These are phyloP conservation scores for Tympanopsis confertula DNA, from an alignment of 2,329 filamentous ascomycete genomes.

Conservation along the genomic window DNA sequence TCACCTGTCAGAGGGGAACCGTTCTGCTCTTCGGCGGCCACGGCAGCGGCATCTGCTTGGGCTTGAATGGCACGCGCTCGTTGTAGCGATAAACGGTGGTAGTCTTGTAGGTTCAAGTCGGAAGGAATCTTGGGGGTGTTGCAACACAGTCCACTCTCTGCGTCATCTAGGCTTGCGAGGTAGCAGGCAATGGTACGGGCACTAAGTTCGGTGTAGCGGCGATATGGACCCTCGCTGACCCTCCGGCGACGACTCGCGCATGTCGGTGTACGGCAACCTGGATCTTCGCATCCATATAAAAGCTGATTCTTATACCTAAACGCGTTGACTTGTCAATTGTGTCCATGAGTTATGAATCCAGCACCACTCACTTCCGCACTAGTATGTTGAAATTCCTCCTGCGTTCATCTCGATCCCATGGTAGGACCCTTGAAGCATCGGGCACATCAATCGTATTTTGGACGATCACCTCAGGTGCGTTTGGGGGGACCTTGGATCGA, in stretches of 20 bases:
- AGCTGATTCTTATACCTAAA: conserved; percentile 66
- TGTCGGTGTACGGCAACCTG: conserved; percentile 60
- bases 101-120: conserved; percentile 12
- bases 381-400: conserved; percentile 46
- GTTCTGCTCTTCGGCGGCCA: too few species aligned
- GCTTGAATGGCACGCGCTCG: too few species aligned
- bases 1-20: too few species aligned
- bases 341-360: conserved; percentile 1
- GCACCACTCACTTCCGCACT: conserved; percentile 46
- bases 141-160: conserved; percentile 58
- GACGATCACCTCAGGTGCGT: conserved; percentile 21
- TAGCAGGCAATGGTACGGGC: conserved; percentile 72
- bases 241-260: conserved; percentile 71
- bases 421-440: conserved; percentile 19
- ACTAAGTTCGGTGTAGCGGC: conserved; percentile 70
- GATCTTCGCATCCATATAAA: conserved; percentile 65
- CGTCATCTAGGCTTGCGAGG: conserved; percentile 69
- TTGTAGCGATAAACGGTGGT: conserved; percentile 13
- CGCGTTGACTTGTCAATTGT: conserved; percentile 2
- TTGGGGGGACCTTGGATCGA: conserved; percentile 23
- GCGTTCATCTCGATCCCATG: conserved; percentile 23
- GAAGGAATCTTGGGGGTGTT: conserved; percentile 23
- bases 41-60: too few species aligned
- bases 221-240: conserved; percentile 55
- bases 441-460: conserved; percentile 24